phyloP scores from a whole-genome alignment of 345 rosid genomes.

The Aegle marmelos region DNA sequence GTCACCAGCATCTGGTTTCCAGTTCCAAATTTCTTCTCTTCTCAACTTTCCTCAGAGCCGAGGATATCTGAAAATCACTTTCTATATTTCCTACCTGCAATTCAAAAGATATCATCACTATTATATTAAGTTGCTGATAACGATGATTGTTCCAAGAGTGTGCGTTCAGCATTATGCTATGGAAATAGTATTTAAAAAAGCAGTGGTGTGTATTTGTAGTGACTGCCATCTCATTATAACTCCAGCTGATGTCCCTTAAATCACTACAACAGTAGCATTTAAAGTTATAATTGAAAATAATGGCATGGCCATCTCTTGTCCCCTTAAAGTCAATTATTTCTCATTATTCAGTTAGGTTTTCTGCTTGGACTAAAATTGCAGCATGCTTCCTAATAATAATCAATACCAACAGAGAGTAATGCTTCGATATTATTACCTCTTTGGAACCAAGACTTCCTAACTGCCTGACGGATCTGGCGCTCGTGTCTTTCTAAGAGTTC shows the following conservation, averaged over 20 bases:
- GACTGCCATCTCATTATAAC: background rate
- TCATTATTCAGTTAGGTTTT: background rate
- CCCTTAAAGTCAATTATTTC: slow-evolving; percentile 1
- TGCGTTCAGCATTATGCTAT: background rate
- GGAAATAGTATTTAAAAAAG: background rate
- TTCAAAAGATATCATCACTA: slow-evolving; percentile 12
- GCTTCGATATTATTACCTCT: slow-evolving; percentile 43
- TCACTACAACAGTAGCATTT: slow-evolving; percentile 1
- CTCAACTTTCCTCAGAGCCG: slow-evolving; percentile 3
- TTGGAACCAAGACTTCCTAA: slow-evolving; percentile 88
- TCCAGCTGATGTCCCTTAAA: background rate
- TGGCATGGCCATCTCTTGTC: slow-evolving; percentile 3
- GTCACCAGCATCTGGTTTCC: background rate
- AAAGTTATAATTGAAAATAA: slow-evolving; percentile 13
- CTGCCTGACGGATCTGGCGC: slow-evolving; percentile 75
- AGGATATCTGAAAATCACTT: slow-evolving; percentile 28
- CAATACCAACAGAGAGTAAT: background rate
- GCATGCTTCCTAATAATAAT: background rate
- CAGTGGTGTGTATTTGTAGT: background rate
- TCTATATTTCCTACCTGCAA: slow-evolving; percentile 50
- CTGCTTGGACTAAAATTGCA: background rate
- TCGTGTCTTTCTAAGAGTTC: slow-evolving; percentile 78
- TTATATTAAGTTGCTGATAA: slow-evolving; percentile 1
- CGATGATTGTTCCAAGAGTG: background rate
- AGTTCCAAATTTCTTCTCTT: background rate